Evolutionary conservation across 1,284 basidiomycete species (phyloP), one percentile per base, ranked within the genome.

Genomic region (Ceratobasidium sp.): DNA sequence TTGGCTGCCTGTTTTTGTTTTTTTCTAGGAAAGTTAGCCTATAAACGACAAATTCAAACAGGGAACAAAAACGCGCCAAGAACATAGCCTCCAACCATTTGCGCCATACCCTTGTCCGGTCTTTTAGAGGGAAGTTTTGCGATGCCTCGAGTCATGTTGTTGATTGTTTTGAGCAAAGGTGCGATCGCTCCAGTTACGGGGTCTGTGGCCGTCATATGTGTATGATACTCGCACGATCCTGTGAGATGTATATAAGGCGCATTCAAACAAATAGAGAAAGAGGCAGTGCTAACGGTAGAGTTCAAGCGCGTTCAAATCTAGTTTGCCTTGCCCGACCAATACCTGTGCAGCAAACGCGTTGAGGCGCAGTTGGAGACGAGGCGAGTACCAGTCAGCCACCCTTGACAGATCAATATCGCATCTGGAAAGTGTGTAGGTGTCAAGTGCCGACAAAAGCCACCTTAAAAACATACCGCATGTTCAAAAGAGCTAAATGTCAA

Each of bases 311-410:
- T 81, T 78, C 75, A 85, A 76, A 16, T 84, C 78, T 26, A 89
- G 73, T 52, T 83, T 76, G 30, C 82, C 81, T 1, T 82, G 82
- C 39, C 87, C 84, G 0, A 81, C 80, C 8, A 89, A 76, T 0
- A 83, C 80, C 64, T 86, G 85, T 0, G 86, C 87, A 1, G 84
- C 86, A 55, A 85, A 84, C 10, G 83, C 84, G 55, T 85, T 86
- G 6, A 90, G 79, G 60, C 84, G 83, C 28, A 88, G 75, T 72
- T 84, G 84, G 74, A 84, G 80, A 61, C 83, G 80, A 4, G 84
- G 82, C 0, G 84, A 86, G 84, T 85, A 89, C 87, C 88, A 90
- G 0, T 86, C 80, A 0, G 87, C 88, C 3, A 85, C 74, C 36
- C 81, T 80, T 0, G 79, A 78, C 0, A 85, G 82, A 70, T 86